These are phyloP conservation scores for Diplodia intermedia DNA, from an alignment of 2,329 filamentous ascomycete species.

Conservation along the genomic window DNA sequence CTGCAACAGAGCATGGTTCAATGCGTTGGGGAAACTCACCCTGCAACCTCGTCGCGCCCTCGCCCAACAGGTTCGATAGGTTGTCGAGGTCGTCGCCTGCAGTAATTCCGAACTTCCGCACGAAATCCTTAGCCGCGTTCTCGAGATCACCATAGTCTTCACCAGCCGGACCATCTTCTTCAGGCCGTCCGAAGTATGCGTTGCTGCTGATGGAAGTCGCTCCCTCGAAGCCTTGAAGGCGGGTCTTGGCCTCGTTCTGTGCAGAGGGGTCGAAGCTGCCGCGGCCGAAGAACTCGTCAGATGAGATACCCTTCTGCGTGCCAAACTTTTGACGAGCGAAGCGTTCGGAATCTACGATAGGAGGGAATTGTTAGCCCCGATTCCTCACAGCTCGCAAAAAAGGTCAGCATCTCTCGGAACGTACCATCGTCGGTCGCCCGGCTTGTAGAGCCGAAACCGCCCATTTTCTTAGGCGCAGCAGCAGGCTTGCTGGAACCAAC, in stretches of 20 bases:
- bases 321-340: conserved; percentile 91
- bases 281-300: conserved; percentile 97
- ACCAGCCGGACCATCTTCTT: conserved; percentile 69
- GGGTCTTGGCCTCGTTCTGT: conserved; percentile 83
- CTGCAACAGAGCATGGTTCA: not conserved
- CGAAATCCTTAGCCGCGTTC: conserved; percentile 92
- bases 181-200: conserved; percentile 93
- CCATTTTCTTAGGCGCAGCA: conserved; percentile 74
- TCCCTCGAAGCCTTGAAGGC: conserved; percentile 91
- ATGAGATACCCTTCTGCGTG: conserved; percentile 91
- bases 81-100: conserved; percentile 96
- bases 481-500: conserved; percentile 68
- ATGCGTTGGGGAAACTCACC: conserved; percentile 43
- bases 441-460: conserved; percentile 87
- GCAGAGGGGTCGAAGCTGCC: conserved; percentile 80
- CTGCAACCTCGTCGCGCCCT: conserved; percentile 84
- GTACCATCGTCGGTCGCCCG: conserved; percentile 71
- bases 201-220: conserved; percentile 93
- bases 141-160: conserved; percentile 92
- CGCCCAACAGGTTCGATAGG: conserved; percentile 79
- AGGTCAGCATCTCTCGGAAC: conserved; percentile 34
- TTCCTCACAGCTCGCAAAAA: not conserved
- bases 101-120: conserved; percentile 92
- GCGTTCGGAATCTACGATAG: conserved; percentile 63
- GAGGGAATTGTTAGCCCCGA: not conserved